Evolutionary conservation across 305 asterid genomes (phyloP).

Genomic region (Vinca major): DNA sequence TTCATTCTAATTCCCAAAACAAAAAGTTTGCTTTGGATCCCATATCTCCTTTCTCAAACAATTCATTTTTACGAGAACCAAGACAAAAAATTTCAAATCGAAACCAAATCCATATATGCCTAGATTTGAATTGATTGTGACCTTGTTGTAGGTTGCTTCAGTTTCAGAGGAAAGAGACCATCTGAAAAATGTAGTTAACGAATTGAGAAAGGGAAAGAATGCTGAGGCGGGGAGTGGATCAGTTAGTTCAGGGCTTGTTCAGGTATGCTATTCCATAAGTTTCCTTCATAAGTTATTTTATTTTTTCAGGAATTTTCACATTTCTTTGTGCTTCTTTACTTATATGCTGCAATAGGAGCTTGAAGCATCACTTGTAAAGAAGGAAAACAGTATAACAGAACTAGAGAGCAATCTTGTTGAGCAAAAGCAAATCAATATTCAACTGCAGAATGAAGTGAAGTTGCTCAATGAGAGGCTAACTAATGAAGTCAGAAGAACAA

Average conservation of each 20-base stretch:
- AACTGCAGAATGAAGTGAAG: constrained; percentile 63
- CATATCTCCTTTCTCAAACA: too few relatives aligned
- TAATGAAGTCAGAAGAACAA: constrained; percentile 69
- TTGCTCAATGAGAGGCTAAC: constrained; percentile 67
- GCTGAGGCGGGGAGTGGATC: constrained; percentile 46
- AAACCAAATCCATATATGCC: background rate
- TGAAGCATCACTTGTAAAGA: constrained; percentile 60
- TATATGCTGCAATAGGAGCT: constrained; percentile 53
- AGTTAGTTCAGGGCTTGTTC: constrained; percentile 41
- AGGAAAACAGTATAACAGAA: constrained; percentile 61
- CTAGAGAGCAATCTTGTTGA: constrained; percentile 60
- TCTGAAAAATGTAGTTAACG: constrained; percentile 39
- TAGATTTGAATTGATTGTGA: constrained; percentile 22
- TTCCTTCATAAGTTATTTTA: constrained; percentile 7
- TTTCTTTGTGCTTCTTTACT: constrained; percentile 4
- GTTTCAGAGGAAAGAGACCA: constrained; percentile 61
- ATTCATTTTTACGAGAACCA: too few relatives aligned
- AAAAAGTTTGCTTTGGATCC: too few relatives aligned
- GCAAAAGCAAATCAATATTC: constrained; percentile 42
- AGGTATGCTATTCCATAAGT: constrained; percentile 29
- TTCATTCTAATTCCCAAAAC: too few relatives aligned
- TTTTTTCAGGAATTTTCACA: background rate
- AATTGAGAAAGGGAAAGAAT: constrained; percentile 39
- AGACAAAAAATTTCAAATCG: too few relatives aligned
- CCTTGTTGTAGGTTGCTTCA: constrained; percentile 48